phyloP scores from a whole-genome alignment of 1,284 basidiomycete species.

The Neolentinus lepideus region DNA sequence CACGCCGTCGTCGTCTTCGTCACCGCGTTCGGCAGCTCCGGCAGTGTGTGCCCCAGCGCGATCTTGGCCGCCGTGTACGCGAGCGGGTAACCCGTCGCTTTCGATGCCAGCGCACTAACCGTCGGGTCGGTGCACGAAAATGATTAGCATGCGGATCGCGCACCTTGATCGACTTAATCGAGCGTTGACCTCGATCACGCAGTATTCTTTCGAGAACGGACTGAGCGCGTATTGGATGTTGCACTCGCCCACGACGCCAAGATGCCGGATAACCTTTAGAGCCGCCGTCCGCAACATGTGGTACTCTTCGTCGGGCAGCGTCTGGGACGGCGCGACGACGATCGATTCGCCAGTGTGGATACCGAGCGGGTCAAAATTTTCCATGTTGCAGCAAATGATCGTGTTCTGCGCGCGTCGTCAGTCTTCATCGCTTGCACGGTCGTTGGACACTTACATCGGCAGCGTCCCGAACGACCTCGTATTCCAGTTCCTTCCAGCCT shows the following conservation, averaged over 20 bases:
- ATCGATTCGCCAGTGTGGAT: conserved; percentile 99
- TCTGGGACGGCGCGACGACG: conserved; percentile 98
- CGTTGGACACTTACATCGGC: conserved; percentile 58
- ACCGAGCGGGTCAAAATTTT: conserved; percentile 98
- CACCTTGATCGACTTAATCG: conserved; percentile 63
- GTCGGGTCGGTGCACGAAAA: conserved; percentile 4
- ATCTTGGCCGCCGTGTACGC: conserved; percentile 99
- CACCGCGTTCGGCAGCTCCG: conserved; percentile 97
- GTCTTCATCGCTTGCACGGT: no score
- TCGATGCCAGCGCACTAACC: conserved; percentile 82
- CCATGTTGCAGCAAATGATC: conserved; percentile 96
- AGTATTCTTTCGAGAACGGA: conserved; percentile 89
- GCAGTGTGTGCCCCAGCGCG: conserved; percentile 96
- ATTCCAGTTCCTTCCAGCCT: conserved; percentile 99
- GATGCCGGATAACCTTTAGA: conserved; percentile 95
- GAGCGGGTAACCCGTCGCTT: conserved; percentile 98
- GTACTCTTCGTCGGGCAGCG: conserved; percentile 95
- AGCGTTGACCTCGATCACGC: conserved; percentile 97
- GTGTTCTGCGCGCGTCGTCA: conserved; percentile 71
- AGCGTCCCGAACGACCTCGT: conserved; percentile 97
- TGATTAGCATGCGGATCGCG: conserved; percentile 11
- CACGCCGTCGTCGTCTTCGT: conserved; percentile 99
- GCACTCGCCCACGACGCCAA: conserved; percentile 98
- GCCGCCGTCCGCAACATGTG: conserved; percentile 99
- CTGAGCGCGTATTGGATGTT: conserved; percentile 99